Percentiles rank a stretch among this genome's conserved stretches.
Evolutionary conservation across 306 rosid species (phyloP).

Genomic region (Vigna reflexopilosa): DNA sequence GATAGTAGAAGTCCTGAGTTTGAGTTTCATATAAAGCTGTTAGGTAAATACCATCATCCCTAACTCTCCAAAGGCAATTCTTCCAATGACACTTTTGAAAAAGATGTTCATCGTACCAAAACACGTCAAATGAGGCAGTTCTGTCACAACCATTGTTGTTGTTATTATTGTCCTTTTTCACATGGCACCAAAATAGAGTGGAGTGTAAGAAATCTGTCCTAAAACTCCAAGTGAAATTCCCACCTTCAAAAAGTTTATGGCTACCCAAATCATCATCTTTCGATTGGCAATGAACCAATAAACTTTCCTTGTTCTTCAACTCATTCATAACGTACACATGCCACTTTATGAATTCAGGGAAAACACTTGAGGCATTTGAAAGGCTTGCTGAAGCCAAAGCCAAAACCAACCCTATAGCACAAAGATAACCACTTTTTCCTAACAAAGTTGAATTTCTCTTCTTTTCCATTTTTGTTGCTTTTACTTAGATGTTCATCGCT

Average conservation of each 20-base stretch:
- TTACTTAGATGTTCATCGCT: not conserved
- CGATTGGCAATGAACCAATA: slow-evolving; percentile 51
- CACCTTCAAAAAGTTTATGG: slow-evolving; percentile 19
- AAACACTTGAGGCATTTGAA: slow-evolving; percentile 20
- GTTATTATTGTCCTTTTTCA: slow-evolving; percentile 14
- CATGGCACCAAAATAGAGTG: slow-evolving; percentile 49
- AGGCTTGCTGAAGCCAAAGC: not conserved
- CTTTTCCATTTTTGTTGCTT: slow-evolving; percentile 3
- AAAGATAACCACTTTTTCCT: not conserved
- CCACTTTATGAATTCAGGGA: slow-evolving; percentile 55
- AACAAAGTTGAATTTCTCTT: not conserved
- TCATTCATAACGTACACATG: slow-evolving; percentile 48
- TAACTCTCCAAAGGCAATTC: slow-evolving; percentile 56
- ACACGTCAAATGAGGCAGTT: slow-evolving; percentile 38
- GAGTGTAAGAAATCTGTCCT: slow-evolving; percentile 46
- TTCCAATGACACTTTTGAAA: slow-evolving; percentile 54
- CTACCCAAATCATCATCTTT: slow-evolving; percentile 44
- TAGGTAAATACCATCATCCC: slow-evolving; percentile 53
- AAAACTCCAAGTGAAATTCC: slow-evolving; percentile 59
- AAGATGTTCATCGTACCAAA: slow-evolving; percentile 54
- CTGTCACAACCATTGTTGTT: not conserved
- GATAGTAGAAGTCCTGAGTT: slow-evolving; percentile 26
- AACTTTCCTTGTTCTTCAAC: slow-evolving; percentile 35
- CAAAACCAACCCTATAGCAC: slow-evolving; percentile 5
- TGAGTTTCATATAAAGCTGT: not conserved